Evolutionary conservation across 164 flowering plant species (phyloP).

Genomic region (Kingdonia uniflora): DNA sequence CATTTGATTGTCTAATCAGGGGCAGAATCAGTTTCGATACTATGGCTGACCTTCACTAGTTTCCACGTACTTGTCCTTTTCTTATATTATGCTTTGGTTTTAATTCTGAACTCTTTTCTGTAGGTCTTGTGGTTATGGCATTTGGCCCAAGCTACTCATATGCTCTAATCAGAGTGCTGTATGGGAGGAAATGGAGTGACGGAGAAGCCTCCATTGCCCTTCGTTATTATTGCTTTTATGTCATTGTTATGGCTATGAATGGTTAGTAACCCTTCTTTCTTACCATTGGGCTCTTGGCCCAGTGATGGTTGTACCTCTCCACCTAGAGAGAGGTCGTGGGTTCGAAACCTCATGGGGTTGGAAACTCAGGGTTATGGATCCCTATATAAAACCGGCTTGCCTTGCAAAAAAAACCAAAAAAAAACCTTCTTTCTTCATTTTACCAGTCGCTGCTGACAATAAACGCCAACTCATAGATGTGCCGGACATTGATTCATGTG

Average conservation of each 20-base stretch:
- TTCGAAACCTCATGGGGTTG: too few relatives aligned
- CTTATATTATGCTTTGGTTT: neutral
- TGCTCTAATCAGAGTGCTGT: conserved; percentile 69
- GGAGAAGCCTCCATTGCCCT: conserved; percentile 89
- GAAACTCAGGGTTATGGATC: too few relatives aligned
- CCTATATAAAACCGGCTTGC: too few relatives aligned
- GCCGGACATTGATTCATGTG: too few relatives aligned
- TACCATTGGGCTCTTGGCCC: too few relatives aligned
- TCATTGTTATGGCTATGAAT: conserved; percentile 85
- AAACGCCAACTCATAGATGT: too few relatives aligned
- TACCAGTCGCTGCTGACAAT: neutral
- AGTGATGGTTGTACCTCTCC: too few relatives aligned
- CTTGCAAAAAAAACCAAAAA: too few relatives aligned
- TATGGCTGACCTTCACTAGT: too few relatives aligned
- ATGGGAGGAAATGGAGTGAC: conserved; percentile 93
- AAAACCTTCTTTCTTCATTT: conserved; percentile 1
- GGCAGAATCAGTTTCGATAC: too few relatives aligned
- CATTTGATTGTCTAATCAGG: too few relatives aligned
- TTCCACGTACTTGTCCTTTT: neutral
- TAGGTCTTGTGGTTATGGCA: conserved; percentile 81
- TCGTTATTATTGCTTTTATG: conserved; percentile 68
- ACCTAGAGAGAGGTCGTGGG: too few relatives aligned
- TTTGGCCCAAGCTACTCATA: conserved; percentile 98
- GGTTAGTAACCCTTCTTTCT: conserved; percentile 68
- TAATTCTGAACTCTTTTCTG: conserved; percentile 9